phyloP scores from a whole-genome alignment of 1,139 yeast genomes.

The Nematodospora anomalae region DNA sequence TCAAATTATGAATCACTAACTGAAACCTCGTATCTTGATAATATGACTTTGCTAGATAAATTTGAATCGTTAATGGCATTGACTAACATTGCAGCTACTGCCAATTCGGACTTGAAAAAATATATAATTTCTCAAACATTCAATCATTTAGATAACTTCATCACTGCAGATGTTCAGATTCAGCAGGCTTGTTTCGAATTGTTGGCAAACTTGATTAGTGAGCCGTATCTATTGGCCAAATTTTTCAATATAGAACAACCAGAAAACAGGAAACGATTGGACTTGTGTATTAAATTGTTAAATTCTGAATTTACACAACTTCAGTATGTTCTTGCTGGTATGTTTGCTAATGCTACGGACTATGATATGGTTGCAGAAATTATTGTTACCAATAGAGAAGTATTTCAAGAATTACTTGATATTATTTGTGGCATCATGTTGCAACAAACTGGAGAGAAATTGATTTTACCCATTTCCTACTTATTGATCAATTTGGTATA shows the following conservation, averaged over 20 bases:
- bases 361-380: constrained; percentile 44
- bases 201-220: constrained; percentile 43
- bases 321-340: constrained; percentile 45
- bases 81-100: constrained; percentile 45
- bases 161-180: constrained; percentile 35
- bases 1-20: constrained; percentile 18
- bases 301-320: constrained; percentile 37
- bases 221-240: constrained; percentile 47
- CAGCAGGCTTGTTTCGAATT: constrained; percentile 52
- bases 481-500: constrained; percentile 33
- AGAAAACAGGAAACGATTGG: constrained; percentile 30
- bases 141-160: constrained; percentile 37
- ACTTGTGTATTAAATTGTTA: constrained; percentile 38
- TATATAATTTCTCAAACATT: constrained; percentile 34
- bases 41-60: constrained; percentile 37
- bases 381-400: constrained; percentile 24
- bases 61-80: constrained; percentile 49
- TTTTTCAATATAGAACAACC: constrained; percentile 45
- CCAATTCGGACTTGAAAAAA: constrained; percentile 29
- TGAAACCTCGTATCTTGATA: constrained; percentile 22
- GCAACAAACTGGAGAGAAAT: constrained; percentile 27
- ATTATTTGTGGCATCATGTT: constrained; percentile 26
- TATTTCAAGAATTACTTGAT: constrained; percentile 26
- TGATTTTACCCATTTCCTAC: constrained; percentile 38
- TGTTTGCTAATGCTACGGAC: constrained; percentile 52